Evolutionary conservation across 164 flowering plant genomes (phyloP), one percentile per base, ranked within the genome.

Genomic region (Dillenia suffruticosa): DNA sequence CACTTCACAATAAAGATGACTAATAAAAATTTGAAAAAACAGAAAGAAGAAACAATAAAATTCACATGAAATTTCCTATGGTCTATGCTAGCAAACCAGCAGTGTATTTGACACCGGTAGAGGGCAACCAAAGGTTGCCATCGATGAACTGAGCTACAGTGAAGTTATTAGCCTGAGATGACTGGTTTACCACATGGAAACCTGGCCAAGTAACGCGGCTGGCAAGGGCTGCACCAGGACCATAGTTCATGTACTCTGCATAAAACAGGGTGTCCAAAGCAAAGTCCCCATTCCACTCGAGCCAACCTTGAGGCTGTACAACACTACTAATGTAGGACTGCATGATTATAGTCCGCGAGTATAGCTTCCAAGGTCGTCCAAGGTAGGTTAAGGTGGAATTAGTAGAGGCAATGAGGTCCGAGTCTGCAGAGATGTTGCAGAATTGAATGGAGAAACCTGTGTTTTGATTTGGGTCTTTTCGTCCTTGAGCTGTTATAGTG

Each of bases 281-380:
- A 54, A 82, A 78, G 22, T 72, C 62, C 1, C 80, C 89, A 10
- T 80, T 74, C 96, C 91, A 87, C 63, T 79, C 89, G 0, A 86
- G 72, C 98, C 98, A 93, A 16, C 98, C 98, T 46, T 79, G 80
- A 0, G 92, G 88, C 59, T 76, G 73, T 12, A 93, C 62, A 8
- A 46, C 77, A 9, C 70, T 54, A 44, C 85, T 77, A 46, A 93
- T 65, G 53, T 74, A 80, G 0, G 84, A 74, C 57, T 90, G 84
- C 97, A 90, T 79, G 57, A 90, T 19, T 0, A 90, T 70, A 0
- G 96, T 83, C 11, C 87, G 64, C 0, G 97, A 93, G 58, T 75
- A 90, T 9, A 17, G 62, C 71, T 89, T 87, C 98, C 98, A 91
- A 0, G 98, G 98, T 56, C 97, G 63, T 0, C 98, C 98, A 0